Evolutionary conservation across 306 rosid genomes (phyloP), one percentile per base, ranked within the genome.

Genomic region (Corylus americana): DNA sequence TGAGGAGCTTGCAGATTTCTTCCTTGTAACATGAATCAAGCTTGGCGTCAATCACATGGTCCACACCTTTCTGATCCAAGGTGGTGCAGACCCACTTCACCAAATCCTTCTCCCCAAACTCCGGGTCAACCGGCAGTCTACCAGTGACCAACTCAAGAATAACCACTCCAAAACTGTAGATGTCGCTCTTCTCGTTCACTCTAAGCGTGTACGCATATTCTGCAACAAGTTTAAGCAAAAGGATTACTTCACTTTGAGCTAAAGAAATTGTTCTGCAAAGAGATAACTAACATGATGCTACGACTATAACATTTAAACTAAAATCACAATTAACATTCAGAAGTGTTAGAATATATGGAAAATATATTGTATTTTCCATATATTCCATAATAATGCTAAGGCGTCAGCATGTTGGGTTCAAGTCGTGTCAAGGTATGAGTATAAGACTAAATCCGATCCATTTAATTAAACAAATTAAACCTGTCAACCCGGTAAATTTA

Each of bases 101-200:
- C 85, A 92, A 79, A 75, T 94, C 97, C 70, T 94, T 94, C 61
- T 94, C 98, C 57, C 98, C 98, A 7, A 91, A 92, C 75, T 92
- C 97, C 0, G 93, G 97, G 72, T 92, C 98, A 39, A 91, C 58
- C 0, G 98, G 97, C 55, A 77, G 88, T 62, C 82, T 91, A 78
- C 98, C 94, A 0, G 94, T 89, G 16, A 94, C 92, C 84, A 92
- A 74, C 80, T 94, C 98, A 8, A 94, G 97, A 54, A 94, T 80
- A 11, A 94, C 98, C 70, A 94, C 97, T 2, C 98, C 98, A 31
- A 92, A 94, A 74, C 98, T 94, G 87, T 94, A 94, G 69, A 83
- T 92, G 84, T 94, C 98, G 11, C 98, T 94, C 89, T 94, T 94
- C 88, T 94, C 98, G 39, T 94, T 94, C 80, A 94, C 97, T 75